phyloP scores from a whole-genome alignment of 139 green algal genomes.

The Pycnococcus provasolii region DNA sequence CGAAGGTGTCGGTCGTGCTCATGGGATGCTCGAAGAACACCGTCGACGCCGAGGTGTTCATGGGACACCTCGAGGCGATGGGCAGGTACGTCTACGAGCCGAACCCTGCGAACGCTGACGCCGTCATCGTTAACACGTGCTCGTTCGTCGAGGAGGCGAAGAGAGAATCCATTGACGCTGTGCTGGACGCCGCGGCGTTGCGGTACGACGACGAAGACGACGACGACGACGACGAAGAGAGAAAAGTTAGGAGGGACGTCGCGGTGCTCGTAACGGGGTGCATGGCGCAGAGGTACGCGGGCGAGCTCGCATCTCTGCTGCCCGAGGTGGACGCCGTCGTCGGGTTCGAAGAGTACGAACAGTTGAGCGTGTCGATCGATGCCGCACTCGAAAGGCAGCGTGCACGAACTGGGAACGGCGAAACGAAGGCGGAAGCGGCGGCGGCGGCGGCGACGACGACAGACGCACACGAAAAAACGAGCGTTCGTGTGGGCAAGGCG shows the following conservation, averaged over 20 bases:
- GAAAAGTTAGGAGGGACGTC: conserved; percentile 1
- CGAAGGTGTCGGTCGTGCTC: conserved; percentile 49
- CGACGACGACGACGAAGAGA: conserved; percentile 18
- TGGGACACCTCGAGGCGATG: conserved; percentile 59
- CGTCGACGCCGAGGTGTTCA: conserved; percentile 71
- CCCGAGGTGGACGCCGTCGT: conserved; percentile 75
- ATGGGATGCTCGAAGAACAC: conserved; percentile 83
- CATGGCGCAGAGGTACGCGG: conserved; percentile 71
- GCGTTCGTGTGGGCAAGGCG: conserved; percentile 53
- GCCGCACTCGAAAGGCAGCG: background rate
- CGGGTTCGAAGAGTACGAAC: conserved; percentile 63
- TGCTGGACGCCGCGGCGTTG: conserved; percentile 58
- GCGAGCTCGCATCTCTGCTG: conserved; percentile 57
- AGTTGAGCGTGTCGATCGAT: conserved; percentile 24
- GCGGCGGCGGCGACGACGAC: background rate
- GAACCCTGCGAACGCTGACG: conserved; percentile 49
- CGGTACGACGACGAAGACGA: conserved; percentile 43
- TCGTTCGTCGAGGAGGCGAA: conserved; percentile 84
- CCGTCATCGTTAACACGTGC: conserved; percentile 80
- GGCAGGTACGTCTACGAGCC: conserved; percentile 61
- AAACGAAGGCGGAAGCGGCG: background rate
- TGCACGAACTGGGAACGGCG: background rate
- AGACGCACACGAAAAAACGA: background rate
- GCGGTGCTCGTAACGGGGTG: conserved; percentile 75
- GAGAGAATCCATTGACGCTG: conserved; percentile 69